Evolutionary conservation across 2,329 filamentous ascomycete genomes (phyloP).

Genomic region (Botryotinia globosa): DNA sequence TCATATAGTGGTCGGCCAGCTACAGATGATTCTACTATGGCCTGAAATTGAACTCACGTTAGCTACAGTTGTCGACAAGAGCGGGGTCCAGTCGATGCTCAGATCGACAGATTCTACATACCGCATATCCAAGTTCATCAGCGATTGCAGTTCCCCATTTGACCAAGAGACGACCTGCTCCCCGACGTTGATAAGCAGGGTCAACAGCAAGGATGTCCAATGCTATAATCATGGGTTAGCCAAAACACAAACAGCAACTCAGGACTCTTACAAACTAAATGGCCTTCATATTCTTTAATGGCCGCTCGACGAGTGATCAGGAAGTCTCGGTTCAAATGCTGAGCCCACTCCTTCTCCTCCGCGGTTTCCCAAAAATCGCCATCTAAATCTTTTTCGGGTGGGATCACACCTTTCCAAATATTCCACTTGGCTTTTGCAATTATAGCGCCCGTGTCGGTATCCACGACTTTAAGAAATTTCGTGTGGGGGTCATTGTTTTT

Average conservation of each 20-base stretch:
- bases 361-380: slow-evolving; percentile 12
- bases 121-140: slow-evolving; percentile 14
- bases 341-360: slow-evolving; percentile 17
- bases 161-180: slow-evolving; percentile 6
- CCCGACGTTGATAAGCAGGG: slow-evolving; percentile 9
- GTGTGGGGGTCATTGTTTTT: slow-evolving; percentile 7
- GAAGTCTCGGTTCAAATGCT: slow-evolving; percentile 6
- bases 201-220: slow-evolving; percentile 17
- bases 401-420: slow-evolving; percentile 16
- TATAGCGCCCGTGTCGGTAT: slow-evolving; percentile 3
- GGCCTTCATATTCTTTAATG: background rate
- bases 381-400: slow-evolving; percentile 7
- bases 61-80: background rate
- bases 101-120: background rate
- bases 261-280: slow-evolving; percentile 16
- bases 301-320: slow-evolving; percentile 1
- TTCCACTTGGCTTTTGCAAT: slow-evolving; percentile 15
- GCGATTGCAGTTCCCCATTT: slow-evolving; percentile 15
- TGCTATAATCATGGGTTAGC: slow-evolving; percentile 6
- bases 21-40: slow-evolving; percentile 8
- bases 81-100: background rate
- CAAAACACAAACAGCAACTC: background rate
- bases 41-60: slow-evolving; percentile 7
- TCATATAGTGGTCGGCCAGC: slow-evolving; percentile 1
- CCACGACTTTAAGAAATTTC: slow-evolving; percentile 4